phyloP scores from a whole-genome alignment of 768 basidiomycete genomes.

The Phlegmacium glaucopus region DNA sequence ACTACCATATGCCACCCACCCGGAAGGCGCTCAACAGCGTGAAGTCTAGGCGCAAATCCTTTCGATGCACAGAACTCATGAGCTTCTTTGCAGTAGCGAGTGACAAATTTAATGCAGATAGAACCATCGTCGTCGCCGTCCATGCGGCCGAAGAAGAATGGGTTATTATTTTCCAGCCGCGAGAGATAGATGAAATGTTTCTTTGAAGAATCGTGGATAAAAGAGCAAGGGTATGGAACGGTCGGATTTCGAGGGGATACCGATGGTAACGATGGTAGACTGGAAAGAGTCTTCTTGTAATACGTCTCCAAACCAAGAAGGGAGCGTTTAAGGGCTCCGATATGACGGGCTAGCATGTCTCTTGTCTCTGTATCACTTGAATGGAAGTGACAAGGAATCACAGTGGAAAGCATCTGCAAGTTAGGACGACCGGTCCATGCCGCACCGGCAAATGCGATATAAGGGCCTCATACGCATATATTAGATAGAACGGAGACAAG shows the following conservation, averaged over 20 bases:
- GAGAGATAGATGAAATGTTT: background rate
- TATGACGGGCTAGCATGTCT: slow-evolving; percentile 7
- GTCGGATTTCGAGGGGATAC: background rate
- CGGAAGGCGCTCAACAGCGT: background rate
- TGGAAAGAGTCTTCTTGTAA: background rate
- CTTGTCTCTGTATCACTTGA: slow-evolving; percentile 4
- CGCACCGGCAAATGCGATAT: slow-evolving; percentile 21
- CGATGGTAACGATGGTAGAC: background rate
- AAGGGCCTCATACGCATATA: slow-evolving; percentile 11
- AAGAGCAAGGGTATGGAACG: slow-evolving; percentile 5
- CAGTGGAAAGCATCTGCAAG: slow-evolving; percentile 16
- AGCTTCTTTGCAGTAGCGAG: slow-evolving; percentile 1
- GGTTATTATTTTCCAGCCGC: background rate
- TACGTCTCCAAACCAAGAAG: slow-evolving; percentile 1
- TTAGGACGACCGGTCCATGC: slow-evolving; percentile 13
- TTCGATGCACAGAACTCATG: slow-evolving; percentile 3
- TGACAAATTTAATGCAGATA: slow-evolving; percentile 3
- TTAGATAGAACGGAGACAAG: background rate
- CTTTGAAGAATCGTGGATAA: background rate
- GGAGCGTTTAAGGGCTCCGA: slow-evolving; percentile 6
- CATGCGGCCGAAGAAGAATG: slow-evolving; percentile 1
- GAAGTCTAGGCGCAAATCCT: background rate
- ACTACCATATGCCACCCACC: slow-evolving; percentile 4
- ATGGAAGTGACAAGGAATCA: slow-evolving; percentile 17
- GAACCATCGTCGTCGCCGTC: background rate